These are phyloP conservation scores for Exidia glandulosa DNA, from an alignment of 768 basidiomycete species.

Conservation along the genomic window DNA sequence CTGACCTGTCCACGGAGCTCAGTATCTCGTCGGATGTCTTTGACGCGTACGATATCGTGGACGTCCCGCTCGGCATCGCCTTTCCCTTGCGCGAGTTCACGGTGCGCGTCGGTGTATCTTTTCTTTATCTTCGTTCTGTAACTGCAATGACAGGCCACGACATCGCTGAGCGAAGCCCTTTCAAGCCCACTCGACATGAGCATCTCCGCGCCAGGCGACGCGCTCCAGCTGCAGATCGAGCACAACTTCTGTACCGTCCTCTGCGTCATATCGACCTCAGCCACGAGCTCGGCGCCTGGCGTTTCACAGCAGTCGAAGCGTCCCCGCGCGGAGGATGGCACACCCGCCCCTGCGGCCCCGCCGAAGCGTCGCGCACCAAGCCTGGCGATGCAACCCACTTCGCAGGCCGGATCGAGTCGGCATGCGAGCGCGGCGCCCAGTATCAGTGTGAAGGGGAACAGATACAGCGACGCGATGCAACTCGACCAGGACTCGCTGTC, in stretches of 20 bases:
- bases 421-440: slow-evolving; percentile 5
- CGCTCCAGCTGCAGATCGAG: slow-evolving; percentile 69
- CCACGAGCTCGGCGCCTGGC: slow-evolving; percentile 25
- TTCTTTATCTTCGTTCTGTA: not conserved
- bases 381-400: slow-evolving; percentile 2
- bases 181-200: slow-evolving; percentile 53
- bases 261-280: slow-evolving; percentile 68
- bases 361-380: slow-evolving; percentile 2
- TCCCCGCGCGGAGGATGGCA: slow-evolving; percentile 17
- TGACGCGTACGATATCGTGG: slow-evolving; percentile 58
- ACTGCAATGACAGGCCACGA: slow-evolving; percentile 50
- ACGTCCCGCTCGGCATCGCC: slow-evolving; percentile 53
- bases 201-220: slow-evolving; percentile 63
- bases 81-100: slow-evolving; percentile 82
- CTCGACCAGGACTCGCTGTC: slow-evolving; percentile 8
- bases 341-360: not conserved
- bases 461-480: slow-evolving; percentile 15
- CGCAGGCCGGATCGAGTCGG: slow-evolving; percentile 14
- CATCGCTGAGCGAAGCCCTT: slow-evolving; percentile 67
- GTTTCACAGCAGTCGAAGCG: not conserved
- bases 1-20: slow-evolving; percentile 64
- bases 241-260: slow-evolving; percentile 42
- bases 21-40: slow-evolving; percentile 72
- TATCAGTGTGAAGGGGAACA: not conserved
- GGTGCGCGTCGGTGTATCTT: slow-evolving; percentile 26